Evolutionary conservation across 2,329 filamentous ascomycete genomes (phyloP).

Genomic region (Phaeosphaeria sp.): DNA sequence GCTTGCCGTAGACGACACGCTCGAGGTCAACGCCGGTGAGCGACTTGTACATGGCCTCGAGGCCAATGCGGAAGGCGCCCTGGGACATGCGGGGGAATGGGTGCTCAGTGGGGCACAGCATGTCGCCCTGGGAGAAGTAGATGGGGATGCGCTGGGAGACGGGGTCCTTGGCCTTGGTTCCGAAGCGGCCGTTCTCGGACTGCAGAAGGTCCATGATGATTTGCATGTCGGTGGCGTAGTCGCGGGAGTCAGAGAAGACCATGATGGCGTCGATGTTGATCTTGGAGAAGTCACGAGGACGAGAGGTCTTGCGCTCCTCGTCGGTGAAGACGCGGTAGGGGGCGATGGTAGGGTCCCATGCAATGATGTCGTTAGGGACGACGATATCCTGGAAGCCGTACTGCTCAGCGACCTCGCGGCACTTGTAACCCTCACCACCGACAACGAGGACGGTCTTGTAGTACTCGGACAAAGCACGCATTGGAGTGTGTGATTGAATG

Average conservation of each 20-base stretch:
- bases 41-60: constrained; percentile 76
- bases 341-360: constrained; percentile 71
- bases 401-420: constrained; percentile 73
- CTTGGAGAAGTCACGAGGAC: constrained; percentile 74
- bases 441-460: constrained; percentile 78
- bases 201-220: constrained; percentile 77
- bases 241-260: constrained; percentile 75
- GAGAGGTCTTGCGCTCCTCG: constrained; percentile 70
- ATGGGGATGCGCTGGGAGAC: constrained; percentile 72
- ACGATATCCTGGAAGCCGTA: constrained; percentile 78
- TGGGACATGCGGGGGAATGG: constrained; percentile 73
- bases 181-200: constrained; percentile 70
- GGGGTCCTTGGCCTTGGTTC: constrained; percentile 70
- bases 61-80: constrained; percentile 75
- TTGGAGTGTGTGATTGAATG: constrained; percentile 78
- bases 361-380: constrained; percentile 75
- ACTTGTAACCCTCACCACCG: constrained; percentile 76
- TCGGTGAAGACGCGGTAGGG: constrained; percentile 73
- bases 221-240: constrained; percentile 78
- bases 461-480: constrained; percentile 77
- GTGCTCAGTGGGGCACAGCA: constrained; percentile 66
- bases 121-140: constrained; percentile 73
- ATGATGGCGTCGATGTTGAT: constrained; percentile 76
- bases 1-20: constrained; percentile 79
- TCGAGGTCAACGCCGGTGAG: constrained; percentile 73